Evolutionary conservation across 202 grass and related monocot genomes (phyloP).

Genomic region (Zizania palustris): DNA sequence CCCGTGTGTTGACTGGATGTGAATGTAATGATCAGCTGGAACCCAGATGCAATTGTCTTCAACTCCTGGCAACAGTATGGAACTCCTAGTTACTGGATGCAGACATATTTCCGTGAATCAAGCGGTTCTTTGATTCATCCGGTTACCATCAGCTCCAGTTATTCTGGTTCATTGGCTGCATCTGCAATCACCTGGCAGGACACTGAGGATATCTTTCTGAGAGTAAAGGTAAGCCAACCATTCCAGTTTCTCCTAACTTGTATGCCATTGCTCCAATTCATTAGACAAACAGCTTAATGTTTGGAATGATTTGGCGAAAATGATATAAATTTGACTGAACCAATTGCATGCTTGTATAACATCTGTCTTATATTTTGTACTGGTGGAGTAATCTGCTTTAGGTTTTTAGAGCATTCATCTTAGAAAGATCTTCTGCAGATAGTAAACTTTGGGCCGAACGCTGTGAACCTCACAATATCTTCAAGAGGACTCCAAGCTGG

Average conservation of each 20-base stretch:
- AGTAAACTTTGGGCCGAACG: conserved; percentile 67
- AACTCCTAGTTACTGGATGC: conserved; percentile 92
- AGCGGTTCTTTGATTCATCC: conserved; percentile 68
- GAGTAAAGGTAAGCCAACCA: conserved; percentile 58
- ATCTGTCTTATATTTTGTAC: not conserved
- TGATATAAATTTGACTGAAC: conserved; percentile 2
- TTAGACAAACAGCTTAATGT: not conserved
- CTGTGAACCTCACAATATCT: conserved; percentile 55
- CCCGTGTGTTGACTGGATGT: not conserved
- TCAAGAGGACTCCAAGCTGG: conserved; percentile 46
- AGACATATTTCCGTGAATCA: conserved; percentile 41
- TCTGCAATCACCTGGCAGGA: conserved; percentile 71
- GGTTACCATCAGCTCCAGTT: conserved; percentile 49
- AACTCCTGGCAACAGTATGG: conserved; percentile 84
- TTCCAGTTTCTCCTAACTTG: not conserved
- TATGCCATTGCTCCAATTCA: not conserved
- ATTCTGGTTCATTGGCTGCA: conserved; percentile 50
- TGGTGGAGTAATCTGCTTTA: not conserved
- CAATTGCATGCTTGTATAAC: conserved; percentile 12
- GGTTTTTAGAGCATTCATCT: not conserved
- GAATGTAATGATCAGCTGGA: conserved; percentile 61
- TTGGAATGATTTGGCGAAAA: not conserved
- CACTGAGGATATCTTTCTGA: conserved; percentile 59
- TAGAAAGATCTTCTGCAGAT: conserved; percentile 52
- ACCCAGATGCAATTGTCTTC: conserved; percentile 85